Percentiles rank a stretch among this genome's conserved stretches.
Conservation (phyloP, 768 basidiomycete genomes). For the Cubamyces sp. region DNA sequence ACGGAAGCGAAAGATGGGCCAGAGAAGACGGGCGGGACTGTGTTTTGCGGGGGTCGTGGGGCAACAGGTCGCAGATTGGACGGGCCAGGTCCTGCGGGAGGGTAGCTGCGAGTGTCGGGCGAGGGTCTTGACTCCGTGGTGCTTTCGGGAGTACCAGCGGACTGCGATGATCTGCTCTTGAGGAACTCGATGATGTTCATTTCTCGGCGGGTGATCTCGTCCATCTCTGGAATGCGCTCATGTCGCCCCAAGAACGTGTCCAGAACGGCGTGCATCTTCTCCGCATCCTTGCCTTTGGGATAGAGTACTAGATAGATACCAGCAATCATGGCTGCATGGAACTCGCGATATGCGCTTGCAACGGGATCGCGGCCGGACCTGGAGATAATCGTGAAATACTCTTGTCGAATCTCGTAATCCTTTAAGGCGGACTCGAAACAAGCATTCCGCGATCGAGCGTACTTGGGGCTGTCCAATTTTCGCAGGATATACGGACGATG, state of each 20-base stretch:
- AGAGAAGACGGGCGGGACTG: constrained; percentile 25
- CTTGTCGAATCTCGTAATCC: constrained; percentile 79
- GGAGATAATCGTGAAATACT: constrained; percentile 63
- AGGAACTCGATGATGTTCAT: constrained; percentile 85
- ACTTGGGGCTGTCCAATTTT: constrained; percentile 77
- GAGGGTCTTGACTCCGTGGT: constrained; percentile 19
- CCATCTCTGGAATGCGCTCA: constrained; percentile 62
- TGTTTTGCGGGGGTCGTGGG: constrained; percentile 18
- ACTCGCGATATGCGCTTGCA: constrained; percentile 84
- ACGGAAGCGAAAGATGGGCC: constrained; percentile 28
- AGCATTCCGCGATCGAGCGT: constrained; percentile 77
- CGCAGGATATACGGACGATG: constrained; percentile 90
- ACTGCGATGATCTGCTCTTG: constrained; percentile 66
- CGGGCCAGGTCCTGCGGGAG: neutral
- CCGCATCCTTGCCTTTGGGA: constrained; percentile 69
- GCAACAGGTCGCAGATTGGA: constrained; percentile 12
- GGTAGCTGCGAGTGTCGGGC: constrained; percentile 12
- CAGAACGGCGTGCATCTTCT: constrained; percentile 76
- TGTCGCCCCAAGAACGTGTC: constrained; percentile 78
- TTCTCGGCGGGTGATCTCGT: constrained; percentile 82
- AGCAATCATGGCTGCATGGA: constrained; percentile 88
- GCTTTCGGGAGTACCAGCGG: constrained; percentile 36
- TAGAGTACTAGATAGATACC: constrained; percentile 85
- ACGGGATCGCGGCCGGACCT: constrained; percentile 70
- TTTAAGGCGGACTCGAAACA: constrained; percentile 92